Base-by-base conservation (phyloP, 768 basidiomycete species). In the Guyanaporus albipodus region DNA sequence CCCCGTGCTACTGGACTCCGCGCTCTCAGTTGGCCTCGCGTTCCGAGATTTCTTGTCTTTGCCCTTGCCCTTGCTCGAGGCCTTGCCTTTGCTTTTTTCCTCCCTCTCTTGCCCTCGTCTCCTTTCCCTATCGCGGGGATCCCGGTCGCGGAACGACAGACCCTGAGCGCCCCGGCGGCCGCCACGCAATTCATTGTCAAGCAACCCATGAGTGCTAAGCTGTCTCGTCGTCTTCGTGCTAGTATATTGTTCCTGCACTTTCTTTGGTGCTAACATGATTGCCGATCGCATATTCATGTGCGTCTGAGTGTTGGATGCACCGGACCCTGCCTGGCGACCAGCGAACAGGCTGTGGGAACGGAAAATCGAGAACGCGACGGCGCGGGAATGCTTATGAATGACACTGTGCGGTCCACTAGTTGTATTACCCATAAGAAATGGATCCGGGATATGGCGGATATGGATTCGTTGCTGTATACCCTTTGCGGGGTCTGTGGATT, bases 351-450 rank as follows among this genome's bases (percentile, higher is more conserved):
- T 39, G 44, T 84, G 80, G 45, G 79, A 77, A 37, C 89, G 79
- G 63, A 84, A 83, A 38, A 91, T 78, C 0, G 88, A 89, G 65
- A 89, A 90, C 1, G 86, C 89, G 24, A 78, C 68, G 4, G 85
- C 84, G 44, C 85, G 80, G 1, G 89, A 87, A 60, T 91, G 89
- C 54, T 87, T 87, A 66, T 91, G 90, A 26, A 91, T 79, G 44
- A 85, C 81, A 27, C 79, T 74, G 19, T 73, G 70, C 0, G 87
- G 86, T 1, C 85, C 83, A 27, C 73, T 74, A 26, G 64, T 67
- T 6, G 63, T 67, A 28, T 71, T 73, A 5, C 60, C 67, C 26
- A 62, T 64, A n/a, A 68, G 63, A 49, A 69, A 76, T 0, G 74
- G 73, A 51, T 77, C 80, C 21, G 73, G 69, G 44, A 80, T 70